Evolutionary conservation across 2,329 filamentous ascomycete genomes (phyloP), one percentile per base, ranked within the genome.

Genomic region (Alternaria angustiovoidea): DNA sequence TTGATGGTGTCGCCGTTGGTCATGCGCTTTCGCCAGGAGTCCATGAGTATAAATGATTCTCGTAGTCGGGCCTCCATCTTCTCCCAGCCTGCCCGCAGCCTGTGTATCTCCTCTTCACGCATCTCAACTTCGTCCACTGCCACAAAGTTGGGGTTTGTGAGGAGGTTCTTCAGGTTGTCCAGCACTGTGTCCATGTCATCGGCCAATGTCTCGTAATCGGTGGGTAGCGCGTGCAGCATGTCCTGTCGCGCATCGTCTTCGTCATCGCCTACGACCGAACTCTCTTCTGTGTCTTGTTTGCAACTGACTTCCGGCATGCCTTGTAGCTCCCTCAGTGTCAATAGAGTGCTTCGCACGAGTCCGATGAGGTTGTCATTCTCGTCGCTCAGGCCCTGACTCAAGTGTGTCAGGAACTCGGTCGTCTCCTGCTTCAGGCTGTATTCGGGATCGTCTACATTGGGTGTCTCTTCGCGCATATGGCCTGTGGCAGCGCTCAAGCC

Each of bases 61-160:
- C 88, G 89, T 93, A 95, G 97, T 52, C 93, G 87, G 22, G 83
- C 86, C 78, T 98, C 94, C 92, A 98, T 97, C 79, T 91, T 93
- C 75, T 96, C 91, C 90, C 94, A 96, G 16, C 94, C 93, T 56
- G 91, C 87, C 55, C 92, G 88, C 48, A 99, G 83, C 52, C 92
- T 87, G 53, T 86, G 85, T 65, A 99, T 98, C 76, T 97, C 94
- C 61, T 96, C 91, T 65, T 99, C 94, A 55, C 94, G 88, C n/a
- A 93, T 81, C 73, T 96, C 90, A 2, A 99, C 93, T 77, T 98
- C 95, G 71, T 98, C 95, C 22, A 98, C 88, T 0, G 94, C 92
- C 14, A 97, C 95, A 76, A 98, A 99, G 2, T 94, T 96, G 1
- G 95, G 95, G 73, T 98, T 98, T 8, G 93, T 97, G 44, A 99